phyloP scores from a whole-genome alignment of 2,329 filamentous ascomycete genomes.

The Aaosphaeria pasadenensis region DNA sequence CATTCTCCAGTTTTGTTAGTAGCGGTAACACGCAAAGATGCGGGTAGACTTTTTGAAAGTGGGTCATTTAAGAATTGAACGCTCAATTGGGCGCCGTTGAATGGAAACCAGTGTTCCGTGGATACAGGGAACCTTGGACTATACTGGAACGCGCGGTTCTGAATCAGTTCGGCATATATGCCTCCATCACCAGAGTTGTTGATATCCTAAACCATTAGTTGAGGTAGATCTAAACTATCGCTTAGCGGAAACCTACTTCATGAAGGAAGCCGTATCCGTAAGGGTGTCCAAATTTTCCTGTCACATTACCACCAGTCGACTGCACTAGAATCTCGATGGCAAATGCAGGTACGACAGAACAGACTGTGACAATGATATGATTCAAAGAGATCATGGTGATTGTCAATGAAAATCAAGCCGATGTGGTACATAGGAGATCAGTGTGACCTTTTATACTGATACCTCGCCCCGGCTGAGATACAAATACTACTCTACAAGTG shows the following conservation, averaged over 20 bases:
- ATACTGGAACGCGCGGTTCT: slow-evolving; percentile 68
- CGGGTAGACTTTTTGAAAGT: slow-evolving; percentile 45
- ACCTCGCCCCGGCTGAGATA: no score
- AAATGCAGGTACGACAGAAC: slow-evolving; percentile 8
- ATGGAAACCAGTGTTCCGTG: slow-evolving; percentile 20
- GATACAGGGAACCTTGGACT: slow-evolving; percentile 15
- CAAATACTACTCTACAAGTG: no score
- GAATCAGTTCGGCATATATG: slow-evolving; percentile 68
- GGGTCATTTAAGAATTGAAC: slow-evolving; percentile 41
- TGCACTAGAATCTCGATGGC: slow-evolving; percentile 25
- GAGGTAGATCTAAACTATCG: not conserved
- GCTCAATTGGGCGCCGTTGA: slow-evolving; percentile 33
- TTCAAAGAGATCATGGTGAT: not conserved
- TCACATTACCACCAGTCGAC: slow-evolving; percentile 23
- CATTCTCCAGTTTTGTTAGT: slow-evolving; percentile 28
- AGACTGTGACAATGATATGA: not conserved
- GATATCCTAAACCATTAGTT: slow-evolving; percentile 48
- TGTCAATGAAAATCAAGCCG: no score
- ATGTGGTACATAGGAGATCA: no score
- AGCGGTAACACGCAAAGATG: slow-evolving; percentile 37
- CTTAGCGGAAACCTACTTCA: slow-evolving; percentile 13
- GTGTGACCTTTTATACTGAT: no score
- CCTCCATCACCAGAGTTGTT: slow-evolving; percentile 70
- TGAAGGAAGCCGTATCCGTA: slow-evolving; percentile 31
- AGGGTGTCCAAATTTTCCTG: slow-evolving; percentile 25